Base-by-base conservation (phyloP, 495 filamentous ascomycete genomes). In the Baudoinia panamericana region DNA sequence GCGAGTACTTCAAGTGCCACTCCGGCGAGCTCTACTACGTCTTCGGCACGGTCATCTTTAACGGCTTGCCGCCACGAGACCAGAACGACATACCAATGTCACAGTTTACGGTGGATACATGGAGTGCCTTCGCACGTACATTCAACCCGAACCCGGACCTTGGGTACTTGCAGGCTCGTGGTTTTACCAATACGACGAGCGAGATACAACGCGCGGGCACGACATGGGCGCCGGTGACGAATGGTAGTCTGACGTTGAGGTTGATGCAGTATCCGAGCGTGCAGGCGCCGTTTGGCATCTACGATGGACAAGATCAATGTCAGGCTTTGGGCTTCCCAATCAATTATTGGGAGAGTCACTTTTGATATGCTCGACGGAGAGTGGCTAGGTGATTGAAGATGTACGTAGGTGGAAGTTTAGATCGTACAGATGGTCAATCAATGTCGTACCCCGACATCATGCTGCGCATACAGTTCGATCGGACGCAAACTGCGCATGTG, bases 11-110 rank as follows among this genome's bases (percentile, higher is more conserved):
- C 46, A 65, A 67, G 16, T 69, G 66, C 43, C 65, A 69, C 47
- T 63, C 62, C 3, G 67, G 65, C 13, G 66, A 71, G 32, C 53
- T 71, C 9, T 63, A 61, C 41, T 68, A 60, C 65, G 62, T 51
- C 38, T 74, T 57, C 45, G 56, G 56, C 18, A 52, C 52, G 6
- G 22, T 53, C 11, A 24, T 45, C 10, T 53, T 53, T 19, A 49
- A 51, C 33, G 51, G 52, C 15, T 40, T 38, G 2, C 51, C 46
- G 17, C 39, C 23, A 6, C 48, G 56, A 4, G 56, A 59, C 38
- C 48, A 51, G 11, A 7, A 49, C 30, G 56, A 59, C 29, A 52
- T 59, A 17, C 52, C 56, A 1, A 55, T 59, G 36, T 43, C 43
- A 15, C 56, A 57, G 28, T 55, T 48, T 35, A 41, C 46, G 10